phyloP scores from a whole-genome alignment of 345 rosid species.

The Hibiscus syriacus region DNA sequence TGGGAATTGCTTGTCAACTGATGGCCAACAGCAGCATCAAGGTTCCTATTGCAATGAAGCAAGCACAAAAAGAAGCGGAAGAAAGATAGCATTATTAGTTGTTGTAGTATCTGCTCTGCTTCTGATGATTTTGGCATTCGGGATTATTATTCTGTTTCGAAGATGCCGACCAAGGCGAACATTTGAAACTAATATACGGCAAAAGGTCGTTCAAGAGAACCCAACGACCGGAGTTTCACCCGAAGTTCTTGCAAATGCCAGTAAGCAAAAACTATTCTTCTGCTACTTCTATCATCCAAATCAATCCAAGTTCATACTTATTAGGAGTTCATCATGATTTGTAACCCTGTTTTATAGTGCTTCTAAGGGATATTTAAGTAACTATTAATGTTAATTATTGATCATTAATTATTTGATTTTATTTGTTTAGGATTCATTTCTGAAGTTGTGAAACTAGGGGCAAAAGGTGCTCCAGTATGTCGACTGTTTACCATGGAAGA shows the following conservation, averaged over 20 bases:
- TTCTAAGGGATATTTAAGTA: not conserved
- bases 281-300: not conserved
- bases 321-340: not conserved
- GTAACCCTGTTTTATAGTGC: conserved; percentile 5
- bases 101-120: conserved; percentile 56
- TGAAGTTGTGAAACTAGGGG: conserved; percentile 59
- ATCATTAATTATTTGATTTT: not conserved
- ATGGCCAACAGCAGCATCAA: conserved; percentile 47
- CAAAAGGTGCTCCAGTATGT: conserved; percentile 47
- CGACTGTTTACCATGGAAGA: conserved; percentile 64
- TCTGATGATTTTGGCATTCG: conserved; percentile 41
- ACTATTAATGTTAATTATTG: not conserved
- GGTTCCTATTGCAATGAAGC: conserved; percentile 46
- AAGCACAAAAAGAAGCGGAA: conserved; percentile 35
- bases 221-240: conserved; percentile 51
- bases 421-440: conserved; percentile 68
- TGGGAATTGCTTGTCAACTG: conserved; percentile 69
- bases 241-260: conserved; percentile 77
- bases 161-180: conserved; percentile 33
- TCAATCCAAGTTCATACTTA: not conserved
- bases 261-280: conserved; percentile 44
- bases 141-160: conserved; percentile 33
- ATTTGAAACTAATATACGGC: conserved; percentile 38
- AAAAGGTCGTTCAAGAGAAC: conserved; percentile 52
- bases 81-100: conserved; percentile 33